These are phyloP conservation scores for Naumovozyma castellii DNA, from an alignment of 805 yeast genomes.

Conservation along the genomic window DNA sequence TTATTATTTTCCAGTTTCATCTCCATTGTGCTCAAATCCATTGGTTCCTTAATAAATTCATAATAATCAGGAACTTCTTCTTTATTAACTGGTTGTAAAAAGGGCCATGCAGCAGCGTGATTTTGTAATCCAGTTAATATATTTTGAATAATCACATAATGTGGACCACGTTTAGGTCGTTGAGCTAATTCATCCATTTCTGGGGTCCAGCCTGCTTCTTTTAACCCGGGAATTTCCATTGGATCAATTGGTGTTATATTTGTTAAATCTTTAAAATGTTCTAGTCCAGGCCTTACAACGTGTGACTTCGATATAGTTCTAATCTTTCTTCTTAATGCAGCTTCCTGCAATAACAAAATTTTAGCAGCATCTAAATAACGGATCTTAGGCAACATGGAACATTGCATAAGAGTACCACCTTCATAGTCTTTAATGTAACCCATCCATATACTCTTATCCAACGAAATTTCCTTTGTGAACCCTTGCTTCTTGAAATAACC, in stretches of 20 bases:
- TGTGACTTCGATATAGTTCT: conserved; percentile 71
- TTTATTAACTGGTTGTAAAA: conserved; percentile 81
- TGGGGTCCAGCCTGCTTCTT: conserved; percentile 95
- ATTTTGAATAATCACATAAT: conserved; percentile 87
- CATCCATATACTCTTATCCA: conserved; percentile 87
- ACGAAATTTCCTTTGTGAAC: conserved; percentile 85
- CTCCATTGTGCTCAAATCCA: conserved; percentile 96
- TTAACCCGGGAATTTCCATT: conserved; percentile 75
- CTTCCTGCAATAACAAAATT: conserved; percentile 77
- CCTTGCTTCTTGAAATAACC: conserved; percentile 98
- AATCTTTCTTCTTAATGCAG: conserved; percentile 81
- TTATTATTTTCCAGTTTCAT: conserved; percentile 83
- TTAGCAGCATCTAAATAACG: conserved; percentile 85
- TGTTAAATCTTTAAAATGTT: conserved; percentile 47
- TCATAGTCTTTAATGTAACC: conserved; percentile 98
- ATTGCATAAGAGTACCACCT: conserved; percentile 98
- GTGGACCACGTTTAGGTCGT: conserved; percentile 89
- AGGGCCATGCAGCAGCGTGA: conserved; percentile 98
- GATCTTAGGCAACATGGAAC: conserved; percentile 81
- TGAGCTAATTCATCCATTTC: conserved; percentile 97
- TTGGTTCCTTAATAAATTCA: conserved; percentile 93
- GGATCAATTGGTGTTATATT: conserved; percentile 60
- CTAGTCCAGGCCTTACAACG: conserved; percentile 72
- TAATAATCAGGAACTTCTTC: conserved; percentile 96
- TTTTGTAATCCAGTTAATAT: conserved; percentile 79